Base-by-base conservation (phyloP, 768 basidiomycete genomes). In the Russula emetica region DNA sequence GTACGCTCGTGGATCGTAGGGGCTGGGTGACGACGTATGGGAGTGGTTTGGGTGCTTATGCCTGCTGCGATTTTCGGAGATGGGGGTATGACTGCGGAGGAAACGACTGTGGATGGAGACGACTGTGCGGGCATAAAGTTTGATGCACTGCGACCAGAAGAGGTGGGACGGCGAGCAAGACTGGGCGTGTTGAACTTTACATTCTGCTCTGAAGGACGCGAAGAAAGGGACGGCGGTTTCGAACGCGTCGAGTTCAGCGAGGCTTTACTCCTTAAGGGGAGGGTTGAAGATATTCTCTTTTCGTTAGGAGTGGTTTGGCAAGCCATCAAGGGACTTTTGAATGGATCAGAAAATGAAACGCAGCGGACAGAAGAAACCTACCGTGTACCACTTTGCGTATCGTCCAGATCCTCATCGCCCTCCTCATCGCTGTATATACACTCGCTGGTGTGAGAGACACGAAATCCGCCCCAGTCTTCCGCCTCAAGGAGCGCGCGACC, bases 381-480 rank as follows among this genome's bases (percentile, higher is more conserved):
- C 64, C 22, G 47, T 28, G 20, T 22, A 18, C 26, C 47, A 49
- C 40, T 56, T 22, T 8, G 45, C 14, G 9, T 24, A 36, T 56
- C 58, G 38, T 60, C 66, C 24, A 49, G 36, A 16, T 45, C 66
- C 11, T 62, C 55, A 34, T 57, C 63, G 3, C 28, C 45, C 22
- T 54, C 62, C 45, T 42, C 47, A 9, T 58, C 63, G 30, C 60
- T 64, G 44, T 53, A 66, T 26, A 60, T 61, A 66, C 22, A 71
- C 60, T 61, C 70, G 69, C 70, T 70, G 70, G 57, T 65, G 45
- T 52, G 62, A 0, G 30, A 44, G 32, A 59, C 38, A 22, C 51
- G 52, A 54, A 53, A 56, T 9, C 76, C 82, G 8, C 84, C 85
- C 82, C 83, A 87, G 16, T 76, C 71, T 55, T 86, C 84, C 18